Percentiles rank a stretch among this genome's conserved stretches.
Conservation (phyloP, 2,329 filamentous ascomycete genomes). For the Colletotrichum sp. region DNA sequence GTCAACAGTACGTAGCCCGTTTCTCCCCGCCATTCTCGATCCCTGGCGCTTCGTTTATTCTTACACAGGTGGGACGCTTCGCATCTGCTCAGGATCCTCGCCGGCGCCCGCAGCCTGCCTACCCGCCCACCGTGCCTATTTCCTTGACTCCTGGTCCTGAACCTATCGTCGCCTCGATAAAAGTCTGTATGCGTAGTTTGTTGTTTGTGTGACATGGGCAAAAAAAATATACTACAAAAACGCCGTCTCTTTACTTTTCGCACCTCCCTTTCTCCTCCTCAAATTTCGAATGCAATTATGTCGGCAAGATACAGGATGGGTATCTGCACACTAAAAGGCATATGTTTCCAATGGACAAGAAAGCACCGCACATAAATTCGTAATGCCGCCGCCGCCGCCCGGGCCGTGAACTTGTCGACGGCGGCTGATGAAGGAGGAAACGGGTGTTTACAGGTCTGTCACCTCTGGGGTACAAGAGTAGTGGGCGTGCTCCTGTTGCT, state of each 20-base stretch:
- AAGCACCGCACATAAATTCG: conserved; percentile 10
- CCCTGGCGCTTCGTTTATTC: not conserved
- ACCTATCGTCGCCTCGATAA: not conserved
- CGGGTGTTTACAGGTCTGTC: not conserved
- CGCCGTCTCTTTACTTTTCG: not conserved
- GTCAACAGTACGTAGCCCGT: not conserved
- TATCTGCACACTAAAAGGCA: conserved; percentile 13
- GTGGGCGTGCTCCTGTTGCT: not conserved
- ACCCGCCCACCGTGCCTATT: not conserved
- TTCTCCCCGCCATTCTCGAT: not conserved
- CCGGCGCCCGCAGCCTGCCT: not conserved
- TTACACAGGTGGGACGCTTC: not conserved
- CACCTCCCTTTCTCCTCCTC: not conserved
- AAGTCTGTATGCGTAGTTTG: not conserved
- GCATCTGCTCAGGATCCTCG: not conserved
- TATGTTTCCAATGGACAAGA: conserved; percentile 1
- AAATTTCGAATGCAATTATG: conserved; percentile 9
- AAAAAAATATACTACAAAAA: conserved; percentile 11
- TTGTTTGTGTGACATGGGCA: not conserved
- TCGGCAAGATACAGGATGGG: conserved; percentile 14
- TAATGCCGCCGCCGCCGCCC: not conserved
- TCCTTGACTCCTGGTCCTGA: not conserved
- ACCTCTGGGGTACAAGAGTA: not conserved
- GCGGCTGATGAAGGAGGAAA: not conserved
- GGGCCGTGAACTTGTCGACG: not conserved